These are phyloP conservation scores for Simplicillium aogashimaense DNA, from an alignment of 2,329 filamentous ascomycete species.

Conservation along the genomic window DNA sequence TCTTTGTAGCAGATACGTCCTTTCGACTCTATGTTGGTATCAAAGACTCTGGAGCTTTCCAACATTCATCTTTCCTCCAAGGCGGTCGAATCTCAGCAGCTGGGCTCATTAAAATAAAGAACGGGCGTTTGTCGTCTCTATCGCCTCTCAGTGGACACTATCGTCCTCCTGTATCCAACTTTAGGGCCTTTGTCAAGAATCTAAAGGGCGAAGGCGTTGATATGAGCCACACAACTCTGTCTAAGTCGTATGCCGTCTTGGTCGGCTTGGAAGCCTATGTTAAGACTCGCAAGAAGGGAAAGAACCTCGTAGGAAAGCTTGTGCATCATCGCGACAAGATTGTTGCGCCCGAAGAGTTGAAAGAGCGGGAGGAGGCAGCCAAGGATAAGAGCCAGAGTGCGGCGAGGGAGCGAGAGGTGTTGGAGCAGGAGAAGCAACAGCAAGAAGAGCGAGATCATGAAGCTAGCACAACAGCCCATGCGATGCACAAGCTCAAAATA, in stretches of 20 bases:
- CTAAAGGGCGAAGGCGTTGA: slow-evolving; percentile 68
- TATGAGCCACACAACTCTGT: slow-evolving; percentile 68
- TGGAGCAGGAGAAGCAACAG: slow-evolving; percentile 25
- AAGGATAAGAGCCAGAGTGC: slow-evolving; percentile 53
- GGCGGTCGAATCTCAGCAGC: slow-evolving; percentile 74
- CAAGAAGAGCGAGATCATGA: slow-evolving; percentile 27
- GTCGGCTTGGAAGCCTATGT: slow-evolving; percentile 75
- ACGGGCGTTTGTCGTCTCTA: slow-evolving; percentile 65
- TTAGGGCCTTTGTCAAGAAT: slow-evolving; percentile 68
- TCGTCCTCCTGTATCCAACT: slow-evolving; percentile 72
- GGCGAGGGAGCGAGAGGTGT: slow-evolving; percentile 34
- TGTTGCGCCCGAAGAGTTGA: slow-evolving; percentile 49
- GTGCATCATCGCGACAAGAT: slow-evolving; percentile 47
- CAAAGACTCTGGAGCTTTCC: slow-evolving; percentile 80
- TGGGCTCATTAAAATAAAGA: slow-evolving; percentile 74
- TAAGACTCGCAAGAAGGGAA: slow-evolving; percentile 56
- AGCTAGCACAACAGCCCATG: slow-evolving; percentile 14
- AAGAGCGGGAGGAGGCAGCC: slow-evolving; percentile 45
- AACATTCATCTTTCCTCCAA: slow-evolving; percentile 83
- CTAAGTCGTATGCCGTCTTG: slow-evolving; percentile 71
- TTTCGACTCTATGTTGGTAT: slow-evolving; percentile 84
- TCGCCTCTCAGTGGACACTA: slow-evolving; percentile 74
- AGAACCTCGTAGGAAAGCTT: slow-evolving; percentile 39
- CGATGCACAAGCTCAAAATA: slow-evolving; percentile 28
- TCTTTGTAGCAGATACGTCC: slow-evolving; percentile 80